These are phyloP conservation scores for Epichloe gansuensis DNA, from an alignment of 2,329 filamentous ascomycete genomes.

Conservation along the genomic window DNA sequence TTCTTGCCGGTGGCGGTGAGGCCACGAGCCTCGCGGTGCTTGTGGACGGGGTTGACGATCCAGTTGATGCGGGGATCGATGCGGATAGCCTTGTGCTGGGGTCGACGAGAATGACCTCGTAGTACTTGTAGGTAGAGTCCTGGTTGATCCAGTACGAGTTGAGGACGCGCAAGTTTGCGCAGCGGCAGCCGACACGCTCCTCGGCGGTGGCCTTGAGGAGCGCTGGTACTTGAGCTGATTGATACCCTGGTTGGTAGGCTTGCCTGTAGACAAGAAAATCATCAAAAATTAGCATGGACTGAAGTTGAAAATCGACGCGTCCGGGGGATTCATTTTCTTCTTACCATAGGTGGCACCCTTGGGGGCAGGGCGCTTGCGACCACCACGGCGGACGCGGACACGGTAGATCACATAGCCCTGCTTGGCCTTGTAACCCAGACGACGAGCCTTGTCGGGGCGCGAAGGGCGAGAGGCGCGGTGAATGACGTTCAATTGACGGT, in stretches of 20 bases:
- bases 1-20: conserved; percentile 99
- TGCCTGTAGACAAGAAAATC: conserved; percentile 48
- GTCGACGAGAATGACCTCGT: conserved; percentile 98
- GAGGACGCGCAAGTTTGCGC: conserved; percentile 96
- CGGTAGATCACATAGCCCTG: conserved; percentile 99
- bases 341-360: conserved; percentile 99
- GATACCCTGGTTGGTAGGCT: conserved; percentile 99
- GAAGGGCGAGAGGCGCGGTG: conserved; percentile 97
- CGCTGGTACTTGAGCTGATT: conserved; percentile 99
- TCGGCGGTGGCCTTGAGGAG: conserved; percentile 96
- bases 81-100: conserved; percentile 99
- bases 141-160: conserved; percentile 99
- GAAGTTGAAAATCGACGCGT: too few species aligned
- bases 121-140: conserved; percentile 99
- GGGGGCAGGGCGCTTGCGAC: conserved; percentile 88
- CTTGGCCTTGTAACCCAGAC: conserved; percentile 99
- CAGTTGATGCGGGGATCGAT: conserved; percentile 99
- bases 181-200: conserved; percentile 98
- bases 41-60: conserved; percentile 99
- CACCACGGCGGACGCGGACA: conserved; percentile 94
- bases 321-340: conserved; percentile 16
- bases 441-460: conserved; percentile 98
- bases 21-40: conserved; percentile 97
- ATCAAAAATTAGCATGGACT: neutral
- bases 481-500: conserved; percentile 98